These are phyloP conservation scores for Ogataea siamensis DNA, from an alignment of 805 yeast genomes.

Conservation along the genomic window DNA sequence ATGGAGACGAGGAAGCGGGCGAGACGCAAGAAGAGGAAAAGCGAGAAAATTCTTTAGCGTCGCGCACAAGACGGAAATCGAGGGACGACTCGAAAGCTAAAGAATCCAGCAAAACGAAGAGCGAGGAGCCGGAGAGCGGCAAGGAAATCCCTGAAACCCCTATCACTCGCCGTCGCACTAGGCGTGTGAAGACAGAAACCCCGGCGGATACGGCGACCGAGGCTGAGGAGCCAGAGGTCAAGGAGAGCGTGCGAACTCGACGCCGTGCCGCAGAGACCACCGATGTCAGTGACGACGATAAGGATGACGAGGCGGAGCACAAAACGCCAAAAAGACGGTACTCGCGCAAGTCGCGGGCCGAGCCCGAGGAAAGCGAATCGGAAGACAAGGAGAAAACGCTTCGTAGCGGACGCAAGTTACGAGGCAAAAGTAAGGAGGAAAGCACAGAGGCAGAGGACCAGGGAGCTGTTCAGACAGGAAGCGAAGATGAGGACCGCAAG, in stretches of 20 bases:
- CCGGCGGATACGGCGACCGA: constrained; percentile 3
- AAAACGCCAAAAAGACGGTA: constrained; percentile 5
- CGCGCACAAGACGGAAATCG: constrained; percentile 14
- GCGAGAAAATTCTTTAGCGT: constrained; percentile 10
- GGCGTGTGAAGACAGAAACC: constrained; percentile 5
- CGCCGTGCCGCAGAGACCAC: constrained; percentile 4
- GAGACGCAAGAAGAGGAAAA: constrained; percentile 4
- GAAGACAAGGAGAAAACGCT: constrained; percentile 8
- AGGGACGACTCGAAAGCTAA: constrained; percentile 4
- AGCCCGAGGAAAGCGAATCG: constrained; percentile 8
- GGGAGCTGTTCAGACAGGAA: constrained; percentile 2
- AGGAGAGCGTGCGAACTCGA: constrained; percentile 4
- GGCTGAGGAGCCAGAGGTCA: constrained; percentile 2
- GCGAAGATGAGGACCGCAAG: constrained; percentile 5
- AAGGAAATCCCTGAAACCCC: constrained; percentile 10
- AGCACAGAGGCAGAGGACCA: constrained; percentile 3
- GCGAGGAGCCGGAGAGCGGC: constrained; percentile 6
- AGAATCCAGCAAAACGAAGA: constrained; percentile 1
- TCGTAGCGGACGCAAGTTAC: constrained; percentile 12
- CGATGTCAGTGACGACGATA: constrained; percentile 7
- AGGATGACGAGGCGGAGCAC: constrained; percentile 8
- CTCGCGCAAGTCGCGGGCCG: constrained; percentile 1
- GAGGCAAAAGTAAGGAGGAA: constrained; percentile 14
- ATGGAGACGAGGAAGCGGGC: neutral
- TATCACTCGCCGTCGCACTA: constrained; percentile 5